Percentiles rank a stretch among this genome's conserved stretches.
phyloP scores from a whole-genome alignment of 805 yeast species.

The Kodamaea laetipori region DNA sequence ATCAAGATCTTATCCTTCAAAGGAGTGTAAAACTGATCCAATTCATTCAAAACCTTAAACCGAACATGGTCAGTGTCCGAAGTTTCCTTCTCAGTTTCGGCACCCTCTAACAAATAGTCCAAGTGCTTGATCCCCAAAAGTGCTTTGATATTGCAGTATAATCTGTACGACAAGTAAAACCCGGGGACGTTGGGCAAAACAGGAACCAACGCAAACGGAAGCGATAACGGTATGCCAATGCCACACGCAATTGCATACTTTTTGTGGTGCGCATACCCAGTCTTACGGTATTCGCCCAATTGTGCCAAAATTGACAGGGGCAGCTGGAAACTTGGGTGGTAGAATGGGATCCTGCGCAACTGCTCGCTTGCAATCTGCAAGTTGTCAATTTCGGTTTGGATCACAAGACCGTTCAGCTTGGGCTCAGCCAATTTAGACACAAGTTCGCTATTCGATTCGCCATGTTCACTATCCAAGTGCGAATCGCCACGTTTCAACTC shows the following conservation, averaged over 20 bases:
- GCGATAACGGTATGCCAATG: conserved; percentile 68
- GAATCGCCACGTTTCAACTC: conserved; percentile 37
- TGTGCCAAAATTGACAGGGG: conserved; percentile 38
- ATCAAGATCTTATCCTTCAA: conserved; percentile 43
- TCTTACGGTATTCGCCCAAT: conserved; percentile 42
- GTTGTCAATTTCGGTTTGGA: conserved; percentile 30
- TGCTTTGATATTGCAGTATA: conserved; percentile 84
- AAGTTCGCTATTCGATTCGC: too few relatives aligned
- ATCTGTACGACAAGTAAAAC: conserved; percentile 75
- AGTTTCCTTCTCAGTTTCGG: conserved; percentile 4
- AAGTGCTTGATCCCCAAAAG: conserved; percentile 72
- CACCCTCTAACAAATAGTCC: conserved; percentile 50
- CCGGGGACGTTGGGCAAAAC: conserved; percentile 93
- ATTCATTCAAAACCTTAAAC: conserved; percentile 22
- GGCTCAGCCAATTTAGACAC: too few relatives aligned
- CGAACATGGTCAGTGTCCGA: conserved; percentile 26
- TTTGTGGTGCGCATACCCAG: conserved; percentile 54
- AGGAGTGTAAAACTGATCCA: conserved; percentile 17
- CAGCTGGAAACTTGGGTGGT: conserved; percentile 39
- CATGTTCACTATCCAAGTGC: too few relatives aligned
- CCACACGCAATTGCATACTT: conserved; percentile 56
- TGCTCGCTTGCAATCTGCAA: conserved; percentile 30
- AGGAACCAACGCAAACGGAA: conserved; percentile 82
- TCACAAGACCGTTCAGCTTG: conserved; percentile 11
- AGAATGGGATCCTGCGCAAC: conserved; percentile 42